Evolutionary conservation across 306 rosid genomes (phyloP), one percentile per base, ranked within the genome.

Genomic region (Dryas octopetala): DNA sequence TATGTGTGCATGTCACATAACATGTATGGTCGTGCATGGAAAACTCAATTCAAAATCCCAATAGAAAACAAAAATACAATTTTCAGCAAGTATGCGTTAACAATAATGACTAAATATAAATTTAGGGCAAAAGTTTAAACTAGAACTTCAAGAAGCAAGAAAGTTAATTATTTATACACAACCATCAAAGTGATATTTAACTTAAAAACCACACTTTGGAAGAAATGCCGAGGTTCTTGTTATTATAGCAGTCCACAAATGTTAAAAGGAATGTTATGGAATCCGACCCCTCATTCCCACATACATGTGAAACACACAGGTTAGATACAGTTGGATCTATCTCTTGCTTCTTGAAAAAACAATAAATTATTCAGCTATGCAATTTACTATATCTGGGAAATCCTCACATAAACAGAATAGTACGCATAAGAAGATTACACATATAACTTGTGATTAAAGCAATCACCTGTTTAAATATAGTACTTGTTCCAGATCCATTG

Each of bases 401-500:
- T 51, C 66, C 57, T 53, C 44, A 53, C 54, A 70, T 67, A 76
- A 83, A 71, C 61, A 67, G 76, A 70, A 70, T 40, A 62, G 47
- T 5, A 43, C 45, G 57, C 73, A 78, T 52, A 26, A 71, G 57
- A 40, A 47, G 55, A 55, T 59, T 46, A 73, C 17, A 61, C 14
- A 69, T 44, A 15, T 51, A 66, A 75, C 41, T 76, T 45, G 57
- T 26, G 51, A 63, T 71, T 43, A 65, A 79, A 82, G 66, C 38
- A 51, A 78, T 75, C 71, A 92, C 99, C 99, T 96, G 99, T 87
- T 96, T 96, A 78, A 96, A 96, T 84, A 96, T 90, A 77, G 99
- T 96, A 81, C 99, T 96, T 46, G 99, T 92, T 63, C 99, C 99
- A 40, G 99, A 92, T 62, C 98, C 97, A 82, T 80, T 80, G 63